Percentiles rank a stretch among this genome's conserved stretches.
Conservation (phyloP, 768 basidiomycete species). For the Mycena vulgaris region DNA sequence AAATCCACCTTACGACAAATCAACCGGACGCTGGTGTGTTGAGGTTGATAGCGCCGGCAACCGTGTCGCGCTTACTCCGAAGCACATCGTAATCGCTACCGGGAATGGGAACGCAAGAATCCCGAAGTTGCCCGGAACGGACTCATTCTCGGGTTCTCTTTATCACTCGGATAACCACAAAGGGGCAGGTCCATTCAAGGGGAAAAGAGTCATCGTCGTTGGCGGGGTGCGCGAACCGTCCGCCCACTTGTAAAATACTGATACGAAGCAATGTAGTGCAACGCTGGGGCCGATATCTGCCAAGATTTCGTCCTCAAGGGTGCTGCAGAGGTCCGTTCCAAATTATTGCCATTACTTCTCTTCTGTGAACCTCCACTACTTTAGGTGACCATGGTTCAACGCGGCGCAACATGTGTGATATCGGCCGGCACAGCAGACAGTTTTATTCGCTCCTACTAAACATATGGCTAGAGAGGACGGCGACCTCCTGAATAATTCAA, state of each 20-base stretch:
- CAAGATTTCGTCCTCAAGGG: conserved; percentile 33
- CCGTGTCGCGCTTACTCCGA: not conserved
- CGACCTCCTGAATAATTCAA: conserved; percentile 36
- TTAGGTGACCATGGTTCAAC: conserved; percentile 36
- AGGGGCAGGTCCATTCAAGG: conserved; percentile 31
- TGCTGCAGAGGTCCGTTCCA: conserved; percentile 18
- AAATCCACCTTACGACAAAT: conserved; percentile 7
- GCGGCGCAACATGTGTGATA: conserved; percentile 33
- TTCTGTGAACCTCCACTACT: not conserved
- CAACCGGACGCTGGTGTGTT: conserved; percentile 23
- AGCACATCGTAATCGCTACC: conserved; percentile 22
- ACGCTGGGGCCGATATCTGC: conserved; percentile 31
- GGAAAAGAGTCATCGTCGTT: conserved; percentile 29
- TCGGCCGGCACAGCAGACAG: conserved; percentile 4
- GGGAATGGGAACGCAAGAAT: conserved; percentile 18
- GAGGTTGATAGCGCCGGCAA: conserved; percentile 14
- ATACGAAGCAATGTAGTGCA: conserved; percentile 16
- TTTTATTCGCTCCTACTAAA: not conserved
- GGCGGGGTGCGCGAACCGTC: conserved; percentile 19
- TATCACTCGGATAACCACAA: conserved; percentile 34
- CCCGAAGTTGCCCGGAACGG: conserved; percentile 29
- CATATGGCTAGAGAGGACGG: conserved; percentile 6
- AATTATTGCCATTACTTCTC: not conserved
- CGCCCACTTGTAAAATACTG: not conserved
- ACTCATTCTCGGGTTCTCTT: conserved; percentile 15